Evolutionary conservation across 2,329 filamentous ascomycete genomes (phyloP).

Genomic region (Teratosphaeria pseudoeucalypti): DNA sequence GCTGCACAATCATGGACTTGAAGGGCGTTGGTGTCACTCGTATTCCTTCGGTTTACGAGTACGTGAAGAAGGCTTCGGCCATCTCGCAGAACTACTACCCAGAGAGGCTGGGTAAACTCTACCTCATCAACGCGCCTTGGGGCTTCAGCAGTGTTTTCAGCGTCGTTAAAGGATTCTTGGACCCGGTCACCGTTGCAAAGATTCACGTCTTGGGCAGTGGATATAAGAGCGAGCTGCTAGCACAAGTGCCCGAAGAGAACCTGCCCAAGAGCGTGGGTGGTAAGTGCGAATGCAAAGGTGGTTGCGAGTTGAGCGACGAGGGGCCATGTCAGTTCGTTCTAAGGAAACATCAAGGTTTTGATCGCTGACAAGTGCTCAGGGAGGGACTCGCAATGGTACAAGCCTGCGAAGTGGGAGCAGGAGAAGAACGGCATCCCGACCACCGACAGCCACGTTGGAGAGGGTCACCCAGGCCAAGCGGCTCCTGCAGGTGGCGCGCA

Average conservation of each 20-base stretch:
- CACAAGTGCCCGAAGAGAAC: constrained; percentile 81
- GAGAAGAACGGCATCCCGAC: constrained; percentile 22
- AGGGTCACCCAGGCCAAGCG: constrained; percentile 16
- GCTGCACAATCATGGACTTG: constrained; percentile 96
- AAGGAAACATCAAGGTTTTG: neutral
- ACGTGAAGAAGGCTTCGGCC: constrained; percentile 71
- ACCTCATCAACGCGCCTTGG: constrained; percentile 97
- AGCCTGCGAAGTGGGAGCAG: constrained; percentile 41
- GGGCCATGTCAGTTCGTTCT: constrained; percentile 59
- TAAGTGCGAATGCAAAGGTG: constrained; percentile 67
- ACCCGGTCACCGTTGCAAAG: constrained; percentile 93
- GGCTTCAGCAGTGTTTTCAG: constrained; percentile 80
- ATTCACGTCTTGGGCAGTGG: constrained; percentile 76
- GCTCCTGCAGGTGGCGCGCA: constrained; percentile 10
- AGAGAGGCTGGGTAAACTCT: constrained; percentile 88
- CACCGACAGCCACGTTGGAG: constrained; percentile 20
- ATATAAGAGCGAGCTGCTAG: constrained; percentile 76
- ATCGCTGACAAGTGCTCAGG: constrained; percentile 15
- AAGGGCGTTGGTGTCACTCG: constrained; percentile 83
- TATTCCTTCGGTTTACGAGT: constrained; percentile 74
- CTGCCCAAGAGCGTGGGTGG: constrained; percentile 81
- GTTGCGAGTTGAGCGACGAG: constrained; percentile 76
- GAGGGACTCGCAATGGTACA: constrained; percentile 60
- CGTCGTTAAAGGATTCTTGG: constrained; percentile 85
- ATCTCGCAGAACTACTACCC: constrained; percentile 99